These are phyloP conservation scores for Petunia hybrid DNA, from an alignment of 305 asterid species.

Conservation along the genomic window DNA sequence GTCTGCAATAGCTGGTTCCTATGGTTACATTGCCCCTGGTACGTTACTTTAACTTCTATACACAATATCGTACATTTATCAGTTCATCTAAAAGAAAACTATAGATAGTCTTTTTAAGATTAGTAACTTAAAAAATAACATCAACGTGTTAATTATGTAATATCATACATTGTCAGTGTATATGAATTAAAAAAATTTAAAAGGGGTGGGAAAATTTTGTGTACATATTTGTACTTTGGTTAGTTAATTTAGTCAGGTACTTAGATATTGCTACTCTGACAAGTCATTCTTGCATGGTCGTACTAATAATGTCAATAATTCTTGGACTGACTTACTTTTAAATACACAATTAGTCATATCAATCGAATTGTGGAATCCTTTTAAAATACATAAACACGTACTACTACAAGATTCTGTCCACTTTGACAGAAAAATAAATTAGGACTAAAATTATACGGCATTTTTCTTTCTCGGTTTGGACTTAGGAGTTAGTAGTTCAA, in stretches of 20 bases:
- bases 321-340: neutral
- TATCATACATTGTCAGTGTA: neutral
- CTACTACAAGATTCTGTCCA: neutral
- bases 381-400: neutral
- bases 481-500: neutral
- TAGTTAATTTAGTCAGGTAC: constrained; percentile 28
- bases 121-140: neutral
- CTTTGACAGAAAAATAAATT: neutral
- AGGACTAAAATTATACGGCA: neutral
- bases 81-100: too few relatives aligned
- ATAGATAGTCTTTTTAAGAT: neutral
- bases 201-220: neutral
- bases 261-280: constrained; percentile 24
- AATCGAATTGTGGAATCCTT: neutral
- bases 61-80: neutral
- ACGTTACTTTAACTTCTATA: constrained; percentile 26
- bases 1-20: constrained; percentile 97
- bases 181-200: too few relatives aligned
- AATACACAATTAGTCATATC: neutral
- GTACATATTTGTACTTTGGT: constrained; percentile 3
- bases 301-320: neutral
- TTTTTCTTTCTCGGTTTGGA: neutral
- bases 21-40: constrained; percentile 99
- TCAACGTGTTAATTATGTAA: neutral
- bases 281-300: neutral